Conservation (phyloP, 164 flowering plant genomes). For the Vitis vinifera region ASM3070453v1 NC_081814.1:8473501-8474000, state of each 20-base stretch:
- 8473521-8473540: too few species aligned
- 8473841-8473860: slow-evolving; percentile 18
- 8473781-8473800: slow-evolving; percentile 35
- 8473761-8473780: slow-evolving; percentile 22
- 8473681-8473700: slow-evolving; percentile 42
- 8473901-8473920: not conserved
- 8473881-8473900: slow-evolving; percentile 7
- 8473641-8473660: slow-evolving; percentile 33
- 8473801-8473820: slow-evolving; percentile 23
- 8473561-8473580: slow-evolving; percentile 37
- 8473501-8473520: too few species aligned
- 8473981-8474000: not conserved
- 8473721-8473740: slow-evolving; percentile 40
- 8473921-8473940: not conserved
- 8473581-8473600: slow-evolving; percentile 27
- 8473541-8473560: slow-evolving; percentile 1
- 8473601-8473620: slow-evolving; percentile 33
- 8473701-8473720: slow-evolving; percentile 42
- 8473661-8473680: slow-evolving; percentile 43
- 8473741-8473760: slow-evolving; percentile 25
- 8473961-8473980: too few species aligned
- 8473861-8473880: not conserved
- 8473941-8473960: too few species aligned
- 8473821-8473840: slow-evolving; percentile 1
- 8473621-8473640: slow-evolving; percentile 27